phyloP scores from a whole-genome alignment of 2,329 filamentous ascomycete species.

The Byssothecium circinans region DNA sequence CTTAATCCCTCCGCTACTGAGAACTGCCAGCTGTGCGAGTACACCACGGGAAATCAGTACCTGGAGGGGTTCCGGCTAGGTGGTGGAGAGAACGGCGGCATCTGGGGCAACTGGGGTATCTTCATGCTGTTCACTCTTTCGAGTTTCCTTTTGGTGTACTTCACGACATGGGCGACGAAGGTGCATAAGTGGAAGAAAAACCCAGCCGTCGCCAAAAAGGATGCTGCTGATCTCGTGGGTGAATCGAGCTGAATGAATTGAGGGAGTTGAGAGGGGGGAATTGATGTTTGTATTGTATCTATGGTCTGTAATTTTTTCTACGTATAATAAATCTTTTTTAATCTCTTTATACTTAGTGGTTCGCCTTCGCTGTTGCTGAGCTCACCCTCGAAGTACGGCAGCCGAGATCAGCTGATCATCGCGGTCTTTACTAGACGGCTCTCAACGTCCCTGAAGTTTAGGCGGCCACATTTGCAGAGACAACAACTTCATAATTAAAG shows the following conservation, averaged over 20 bases:
- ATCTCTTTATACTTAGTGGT: no score
- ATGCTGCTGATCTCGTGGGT: background rate
- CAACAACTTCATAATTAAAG: no score
- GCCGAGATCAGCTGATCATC: no score
- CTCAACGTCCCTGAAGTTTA: no score
- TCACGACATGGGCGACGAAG: background rate
- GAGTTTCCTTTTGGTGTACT: background rate
- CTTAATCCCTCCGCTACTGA: constrained; percentile 60
- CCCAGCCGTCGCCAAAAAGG: background rate
- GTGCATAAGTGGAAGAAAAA: background rate
- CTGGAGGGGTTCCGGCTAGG: constrained; percentile 34
- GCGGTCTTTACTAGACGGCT: no score
- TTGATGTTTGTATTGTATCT: background rate
- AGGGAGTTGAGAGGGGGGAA: background rate
- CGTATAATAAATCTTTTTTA: no score
- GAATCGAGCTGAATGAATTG: background rate
- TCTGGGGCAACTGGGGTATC: constrained; percentile 1
- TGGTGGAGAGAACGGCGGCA: background rate
- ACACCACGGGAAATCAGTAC: constrained; percentile 60
- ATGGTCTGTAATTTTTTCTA: no score
- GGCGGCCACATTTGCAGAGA: no score
- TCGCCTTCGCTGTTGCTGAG: no score
- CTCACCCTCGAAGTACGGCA: no score
- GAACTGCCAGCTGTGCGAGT: constrained; percentile 64
- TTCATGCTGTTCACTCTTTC: background rate